These are phyloP conservation scores for Drosera capensis DNA, from an alignment of 148 eudicot species.

Conservation along the genomic window DNA sequence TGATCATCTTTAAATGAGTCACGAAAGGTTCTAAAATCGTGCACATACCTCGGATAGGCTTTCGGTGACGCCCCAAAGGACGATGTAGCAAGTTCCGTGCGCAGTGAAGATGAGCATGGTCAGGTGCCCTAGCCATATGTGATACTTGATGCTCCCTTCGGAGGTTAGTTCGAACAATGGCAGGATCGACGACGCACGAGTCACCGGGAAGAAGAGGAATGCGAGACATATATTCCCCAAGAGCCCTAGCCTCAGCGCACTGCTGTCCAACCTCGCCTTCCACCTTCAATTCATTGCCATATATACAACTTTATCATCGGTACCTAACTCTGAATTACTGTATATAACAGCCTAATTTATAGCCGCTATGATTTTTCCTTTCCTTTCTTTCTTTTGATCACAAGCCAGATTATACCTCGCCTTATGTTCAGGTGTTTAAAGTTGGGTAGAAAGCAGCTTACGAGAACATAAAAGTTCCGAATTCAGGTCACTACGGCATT, in stretches of 20 bases:
- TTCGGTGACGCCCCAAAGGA: constrained; percentile 18
- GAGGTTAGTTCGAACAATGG: constrained; percentile 30
- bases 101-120: constrained; percentile 27
- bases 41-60: constrained; percentile 19
- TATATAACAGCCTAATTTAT: no score
- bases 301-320: no score
- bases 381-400: no score
- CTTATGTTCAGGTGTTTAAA: no score
- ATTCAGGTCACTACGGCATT: no score
- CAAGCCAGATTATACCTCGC: no score
- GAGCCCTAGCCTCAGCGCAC: constrained; percentile 16
- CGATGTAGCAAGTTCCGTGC: constrained; percentile 22
- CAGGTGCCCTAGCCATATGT: constrained; percentile 40
- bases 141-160: constrained; percentile 30
- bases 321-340: no score
- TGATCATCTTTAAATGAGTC: background rate
- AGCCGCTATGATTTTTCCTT: no score
- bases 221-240: constrained; percentile 20
- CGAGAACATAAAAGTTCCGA: no score
- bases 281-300: no score
- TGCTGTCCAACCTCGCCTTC: constrained; percentile 13
- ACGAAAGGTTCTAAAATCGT: background rate
- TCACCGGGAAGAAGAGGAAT: constrained; percentile 38
- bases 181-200: constrained; percentile 26
- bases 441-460: no score